phyloP scores from a whole-genome alignment of 441 rosid genomes.

The Pelargonium fulgidum region DNA sequence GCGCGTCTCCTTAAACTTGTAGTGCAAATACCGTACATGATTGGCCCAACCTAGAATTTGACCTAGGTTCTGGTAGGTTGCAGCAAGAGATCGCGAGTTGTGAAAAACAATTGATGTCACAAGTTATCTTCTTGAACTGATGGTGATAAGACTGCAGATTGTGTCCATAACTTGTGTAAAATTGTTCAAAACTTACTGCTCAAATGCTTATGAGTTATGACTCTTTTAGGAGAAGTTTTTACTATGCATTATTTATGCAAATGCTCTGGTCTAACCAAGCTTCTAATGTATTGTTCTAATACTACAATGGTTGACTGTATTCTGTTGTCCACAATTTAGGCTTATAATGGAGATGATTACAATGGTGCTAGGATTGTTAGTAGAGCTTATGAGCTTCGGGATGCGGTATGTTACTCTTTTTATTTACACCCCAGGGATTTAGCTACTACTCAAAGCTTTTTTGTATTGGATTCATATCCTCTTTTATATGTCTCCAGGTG shows the following conservation, averaged over 20 bases:
- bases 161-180: background rate
- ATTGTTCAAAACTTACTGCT: background rate
- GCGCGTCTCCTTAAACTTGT: background rate
- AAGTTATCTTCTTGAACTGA: background rate
- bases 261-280: background rate
- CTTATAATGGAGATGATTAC: slow-evolving; percentile 89
- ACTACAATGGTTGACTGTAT: slow-evolving; percentile 13
- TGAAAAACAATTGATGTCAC: background rate
- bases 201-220: background rate
- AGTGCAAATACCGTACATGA: background rate
- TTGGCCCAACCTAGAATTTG: background rate
- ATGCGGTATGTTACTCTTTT: slow-evolving; percentile 52
- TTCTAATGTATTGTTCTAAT: background rate
- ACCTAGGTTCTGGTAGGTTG: background rate
- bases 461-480: slow-evolving; percentile 3
- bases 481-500: slow-evolving; percentile 47
- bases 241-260: background rate
- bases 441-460: background rate
- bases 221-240: slow-evolving; percentile 5
- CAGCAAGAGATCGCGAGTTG: background rate
- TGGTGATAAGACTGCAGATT: background rate
- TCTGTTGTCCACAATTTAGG: slow-evolving; percentile 39
- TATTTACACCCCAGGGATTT: background rate
- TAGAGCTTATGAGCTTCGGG: slow-evolving; percentile 88
- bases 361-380: slow-evolving; percentile 94